Evolutionary conservation across 2,329 filamentous ascomycete genomes (phyloP), one percentile per base, ranked within the genome.

Genomic region (Trematosphaeria pertusa): DNA sequence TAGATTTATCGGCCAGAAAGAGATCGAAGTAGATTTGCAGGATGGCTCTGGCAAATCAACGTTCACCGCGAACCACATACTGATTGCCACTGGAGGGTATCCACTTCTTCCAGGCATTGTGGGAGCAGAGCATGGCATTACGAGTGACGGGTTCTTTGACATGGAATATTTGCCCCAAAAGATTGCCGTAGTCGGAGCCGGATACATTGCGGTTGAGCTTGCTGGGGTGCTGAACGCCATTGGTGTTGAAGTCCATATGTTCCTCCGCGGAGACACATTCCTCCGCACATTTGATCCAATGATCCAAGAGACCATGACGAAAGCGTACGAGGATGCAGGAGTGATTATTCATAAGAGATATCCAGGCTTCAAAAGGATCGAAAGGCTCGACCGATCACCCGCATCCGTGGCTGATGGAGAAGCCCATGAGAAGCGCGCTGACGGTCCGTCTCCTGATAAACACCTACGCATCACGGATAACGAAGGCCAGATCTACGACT

Each of bases 111-210:
- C 87, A 7, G 84, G 91, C 40, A 84, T 86, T 15, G 89, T 88
- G 32, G 50, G 48, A 5, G 78, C 85, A 45, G 86, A 91, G 67
- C 76, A 85, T 45, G 88, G 88, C 49, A 86, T 82, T 66, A 85
- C 87, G 71, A 89, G 86, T 63, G 87, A 93, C 69, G 89, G 88
- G 47, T 93, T 93, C 78, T 93, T 93, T 72, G 88, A 92, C 52
- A 87, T 93, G 56, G 84, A 84, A 49, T 81, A 75, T 32, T 83
- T 88, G 62, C 89, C 89, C 31, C 88, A 88, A 75, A 89, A 88
- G 76, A 88, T 92, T 4, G 88, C 87, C 41, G 78, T 92, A 36
- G 85, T 93, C 9, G 89, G 89, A 47, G 88, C 87, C 15, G 89
- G 89, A 32, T 93, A 93, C 72, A 93, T 94, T 64, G 88, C 87